Evolutionary conservation across 345 rosid species (phyloP).

Genomic region (Lenwebbia sp.): DNA sequence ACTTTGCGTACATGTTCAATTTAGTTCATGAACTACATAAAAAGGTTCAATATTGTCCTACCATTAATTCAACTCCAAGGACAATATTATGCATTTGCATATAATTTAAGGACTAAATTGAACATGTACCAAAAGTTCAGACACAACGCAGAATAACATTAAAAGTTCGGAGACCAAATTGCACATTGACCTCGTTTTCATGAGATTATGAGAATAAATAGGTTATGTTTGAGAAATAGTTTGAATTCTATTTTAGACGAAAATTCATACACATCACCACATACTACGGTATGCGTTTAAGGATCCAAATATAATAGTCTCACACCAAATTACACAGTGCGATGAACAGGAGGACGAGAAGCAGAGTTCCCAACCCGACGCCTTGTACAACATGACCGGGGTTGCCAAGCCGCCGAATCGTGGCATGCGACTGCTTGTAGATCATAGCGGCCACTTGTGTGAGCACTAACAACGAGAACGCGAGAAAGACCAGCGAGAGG

Average conservation of each 20-base stretch:
- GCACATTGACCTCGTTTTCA: too few species aligned
- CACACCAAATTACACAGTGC: constrained; percentile 10
- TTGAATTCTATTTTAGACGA: neutral
- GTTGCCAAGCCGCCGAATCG: neutral
- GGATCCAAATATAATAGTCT: neutral
- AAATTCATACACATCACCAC: neutral
- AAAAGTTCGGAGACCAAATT: too few species aligned
- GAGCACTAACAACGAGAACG: constrained; percentile 3
- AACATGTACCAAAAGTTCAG: too few species aligned
- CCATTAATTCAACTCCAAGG: too few species aligned
- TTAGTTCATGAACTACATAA: too few species aligned
- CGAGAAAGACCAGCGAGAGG: constrained; percentile 8
- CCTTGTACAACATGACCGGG: constrained; percentile 14
- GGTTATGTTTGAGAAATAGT: neutral
- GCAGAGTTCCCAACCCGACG: constrained; percentile 23
- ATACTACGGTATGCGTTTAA: neutral
- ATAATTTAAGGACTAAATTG: too few species aligned
- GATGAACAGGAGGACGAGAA: constrained; percentile 25
- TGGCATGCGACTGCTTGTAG: neutral
- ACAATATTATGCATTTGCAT: too few species aligned
- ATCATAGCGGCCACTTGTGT: neutral
- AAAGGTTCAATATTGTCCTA: too few species aligned
- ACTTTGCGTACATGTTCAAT: too few species aligned
- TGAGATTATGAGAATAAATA: neutral
- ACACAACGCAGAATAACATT: too few species aligned